Base-by-base conservation (phyloP, 1,139 yeast species). In the Scheffersomyces titani region DNA sequence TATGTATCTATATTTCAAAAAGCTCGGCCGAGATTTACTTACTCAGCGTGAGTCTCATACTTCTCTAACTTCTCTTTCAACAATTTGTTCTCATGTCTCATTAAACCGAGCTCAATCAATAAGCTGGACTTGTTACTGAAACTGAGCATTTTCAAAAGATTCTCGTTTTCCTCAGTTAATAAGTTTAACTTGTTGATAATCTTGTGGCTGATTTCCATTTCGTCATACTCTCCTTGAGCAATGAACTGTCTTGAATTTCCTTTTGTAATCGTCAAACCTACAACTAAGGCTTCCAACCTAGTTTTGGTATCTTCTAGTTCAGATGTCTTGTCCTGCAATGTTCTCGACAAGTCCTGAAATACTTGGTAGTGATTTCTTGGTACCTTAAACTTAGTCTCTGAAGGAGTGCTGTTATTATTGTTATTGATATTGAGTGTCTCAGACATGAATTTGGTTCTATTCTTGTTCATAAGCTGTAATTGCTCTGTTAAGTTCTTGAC, bases 191-290 rank as follows among this genome's bases (percentile, higher is more conserved):
- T 86, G 53, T 83, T 80, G 53, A 91, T 78, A 56, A 90, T 84
- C 63, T 89, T 88, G 68, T 92, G 97, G 7, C 94, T 87, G 53
- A 91, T 73, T 61, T 90, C 94, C 63, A 89, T 86, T 52, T 87
- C 90, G 65, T 91, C 96, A 65, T 82, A 86, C 55, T 87, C 77
- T 1, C 89, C 89, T 56, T 74, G 69, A 46, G 76, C 75, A 3
- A 84, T 81, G 45, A 75, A 19, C 71, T 61, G 52, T 53, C 58
- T 54, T 19, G 24, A 19, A n/a, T 52, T 50, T 5, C 59, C 60
- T 22, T 54, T 47, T 6, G 52, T 50, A 47, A 49, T 61, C 46
- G 72, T 59, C 48, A 69, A 58, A 46, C 76, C 69, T 16, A 75
- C 76, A 47, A 88, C 67, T n/a, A 89, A 65, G 19, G 89, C 81